phyloP scores from a whole-genome alignment of 768 basidiomycete genomes.

The Leccinum boreale region DNA sequence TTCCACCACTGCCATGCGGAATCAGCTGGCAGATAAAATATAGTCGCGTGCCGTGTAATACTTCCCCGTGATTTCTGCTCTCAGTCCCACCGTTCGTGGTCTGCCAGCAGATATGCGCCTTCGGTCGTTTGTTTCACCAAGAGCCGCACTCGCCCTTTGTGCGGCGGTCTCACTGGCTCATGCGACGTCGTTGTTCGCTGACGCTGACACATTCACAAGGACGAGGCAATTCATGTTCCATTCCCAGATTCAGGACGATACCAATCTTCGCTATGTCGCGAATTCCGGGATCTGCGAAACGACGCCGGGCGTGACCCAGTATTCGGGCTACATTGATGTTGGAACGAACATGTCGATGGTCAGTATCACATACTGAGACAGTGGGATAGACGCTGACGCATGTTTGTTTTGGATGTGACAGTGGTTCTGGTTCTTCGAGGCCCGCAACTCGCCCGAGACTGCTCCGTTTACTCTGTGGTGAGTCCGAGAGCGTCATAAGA shows the following conservation, averaged over 20 bases:
- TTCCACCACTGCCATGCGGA: no score
- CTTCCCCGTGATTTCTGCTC: neutral
- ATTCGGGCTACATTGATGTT: slow-evolving; percentile 62
- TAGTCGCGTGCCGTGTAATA: neutral
- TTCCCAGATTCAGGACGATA: slow-evolving; percentile 21
- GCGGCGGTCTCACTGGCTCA: neutral
- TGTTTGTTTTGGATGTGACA: slow-evolving; percentile 14
- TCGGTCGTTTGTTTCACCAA: neutral
- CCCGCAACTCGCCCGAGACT: slow-evolving; percentile 53
- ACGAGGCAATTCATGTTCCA: slow-evolving; percentile 2
- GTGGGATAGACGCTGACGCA: neutral
- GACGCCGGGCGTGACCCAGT: slow-evolving; percentile 55
- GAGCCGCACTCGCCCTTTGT: neutral
- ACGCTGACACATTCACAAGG: neutral
- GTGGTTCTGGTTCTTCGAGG: slow-evolving; percentile 79
- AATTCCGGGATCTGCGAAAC: slow-evolving; percentile 67
- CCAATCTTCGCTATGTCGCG: slow-evolving; percentile 45
- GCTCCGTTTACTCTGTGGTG: slow-evolving; percentile 68
- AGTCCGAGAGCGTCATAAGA: neutral
- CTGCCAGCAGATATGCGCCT: slow-evolving; percentile 16
- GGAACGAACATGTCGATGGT: slow-evolving; percentile 60
- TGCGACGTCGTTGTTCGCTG: neutral
- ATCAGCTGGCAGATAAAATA: neutral
- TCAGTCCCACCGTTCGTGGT: neutral
- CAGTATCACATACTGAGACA: slow-evolving; percentile 1